Evolutionary conservation across 2,329 filamentous ascomycete genomes (phyloP), one percentile per base, ranked within the genome.

Genomic region (Ophiocordyceps camponoti-saundersi): DNA sequence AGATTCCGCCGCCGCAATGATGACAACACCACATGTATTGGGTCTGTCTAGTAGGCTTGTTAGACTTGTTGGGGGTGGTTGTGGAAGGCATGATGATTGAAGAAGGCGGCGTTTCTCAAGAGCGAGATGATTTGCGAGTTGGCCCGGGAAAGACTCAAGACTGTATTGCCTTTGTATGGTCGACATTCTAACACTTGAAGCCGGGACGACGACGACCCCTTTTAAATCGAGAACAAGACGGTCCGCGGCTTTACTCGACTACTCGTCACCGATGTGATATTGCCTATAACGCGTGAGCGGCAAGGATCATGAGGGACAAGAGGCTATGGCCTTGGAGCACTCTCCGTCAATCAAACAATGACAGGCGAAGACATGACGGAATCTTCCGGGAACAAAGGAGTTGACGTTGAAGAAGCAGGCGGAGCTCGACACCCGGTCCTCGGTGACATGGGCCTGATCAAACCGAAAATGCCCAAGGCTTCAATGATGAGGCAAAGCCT

Each of bases 21-120:
- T 51, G 49, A 44, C 49, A 51, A 15, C 15, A 44, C 49, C 49
- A 51, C 43, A 47, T 46, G 48, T 51, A 48, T 11, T 34, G 11
- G 23, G 22, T n/a, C 29, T 44, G 29, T 13, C 23, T 23, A 11
- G 15, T 20, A 13, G 36, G 29, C 47, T 34, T 44, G 15, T 12
- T n/a, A n/a, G 36, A 26, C 47, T 34, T 42, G 8, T 40, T 40
- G 36, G 36, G 10, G 22, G 39, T 34, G n/a, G 43, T 26, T 15
- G 47, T 45, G 16, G 36, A 36, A n/a, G 43, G 46, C 44, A 45
- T 48, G 22, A 16, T 10, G 36, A 15, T 21, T 32, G 13, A 22
- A n/a, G 5, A 34, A 13, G 15, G 3, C 20, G 21, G 13, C 36
- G 7, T 40, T 2, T 8, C 2, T 10, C n/a, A 20, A 18, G 18